A percentile compares a stretch with the other conserved stretches of the same genome.
phyloP scores from a whole-genome alignment of 1,284 basidiomycete species.

The Irpex sp. region DNA sequence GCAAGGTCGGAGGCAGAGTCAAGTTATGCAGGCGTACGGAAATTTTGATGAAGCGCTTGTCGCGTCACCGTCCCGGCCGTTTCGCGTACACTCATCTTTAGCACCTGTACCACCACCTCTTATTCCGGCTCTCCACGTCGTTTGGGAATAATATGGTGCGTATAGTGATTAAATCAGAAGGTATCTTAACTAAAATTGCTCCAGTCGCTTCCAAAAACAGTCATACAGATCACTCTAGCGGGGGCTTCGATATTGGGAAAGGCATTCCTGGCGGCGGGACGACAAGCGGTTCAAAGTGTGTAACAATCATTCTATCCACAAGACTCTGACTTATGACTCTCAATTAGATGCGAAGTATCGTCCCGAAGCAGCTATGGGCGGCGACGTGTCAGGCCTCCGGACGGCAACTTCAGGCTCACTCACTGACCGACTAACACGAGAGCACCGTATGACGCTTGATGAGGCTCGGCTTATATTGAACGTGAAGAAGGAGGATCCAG shows the following conservation, averaged over 20 bases:
- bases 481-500: conserved; percentile 67
- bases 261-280: conserved; percentile 86
- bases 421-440: conserved; percentile 74
- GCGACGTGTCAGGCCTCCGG: conserved; percentile 66
- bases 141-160: conserved; percentile 4
- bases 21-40: not conserved
- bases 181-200: not conserved
- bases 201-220: conserved; percentile 68
- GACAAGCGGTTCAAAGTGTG: conserved; percentile 91
- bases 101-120: not conserved
- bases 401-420: conserved; percentile 67
- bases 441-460: conserved; percentile 91
- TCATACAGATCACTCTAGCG: conserved; percentile 80
- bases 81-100: not conserved
- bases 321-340: not conserved
- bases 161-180: not conserved
- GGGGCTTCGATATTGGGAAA: conserved; percentile 86
- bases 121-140: not conserved
- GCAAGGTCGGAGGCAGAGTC: not conserved
- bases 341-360: conserved; percentile 67
- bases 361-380: conserved; percentile 53
- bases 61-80: conserved; percentile 4
- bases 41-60: conserved; percentile 4
- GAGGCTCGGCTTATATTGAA: conserved; percentile 96
- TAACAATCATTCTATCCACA: conserved; percentile 13